Conservation (phyloP, 2,329 filamentous ascomycete species). For the Drechslerella stenobrocha region DNA sequence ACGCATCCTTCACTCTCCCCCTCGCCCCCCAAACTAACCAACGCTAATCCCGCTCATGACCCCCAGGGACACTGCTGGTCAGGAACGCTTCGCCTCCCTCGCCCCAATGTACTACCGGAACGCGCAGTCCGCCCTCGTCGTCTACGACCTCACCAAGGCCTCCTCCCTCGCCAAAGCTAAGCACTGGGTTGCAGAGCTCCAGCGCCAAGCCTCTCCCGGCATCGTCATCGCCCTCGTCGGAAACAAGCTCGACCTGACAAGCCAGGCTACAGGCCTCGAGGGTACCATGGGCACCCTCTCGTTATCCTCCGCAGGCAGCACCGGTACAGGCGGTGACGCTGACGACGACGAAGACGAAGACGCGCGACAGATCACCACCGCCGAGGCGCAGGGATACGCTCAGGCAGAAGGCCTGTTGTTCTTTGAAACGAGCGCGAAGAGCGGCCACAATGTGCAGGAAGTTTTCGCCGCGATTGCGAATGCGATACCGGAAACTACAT, state of each 20-base stretch:
- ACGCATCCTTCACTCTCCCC: slow-evolving; percentile 11
- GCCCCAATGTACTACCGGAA: slow-evolving; percentile 99
- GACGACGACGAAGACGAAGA: slow-evolving; percentile 64
- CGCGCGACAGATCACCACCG: slow-evolving; percentile 76
- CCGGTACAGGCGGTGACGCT: slow-evolving; percentile 57
- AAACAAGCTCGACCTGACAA: slow-evolving; percentile 91
- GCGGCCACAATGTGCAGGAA: slow-evolving; percentile 87
- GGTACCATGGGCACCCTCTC: slow-evolving; percentile 59
- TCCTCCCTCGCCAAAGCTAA: slow-evolving; percentile 95
- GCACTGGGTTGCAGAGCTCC: slow-evolving; percentile 97
- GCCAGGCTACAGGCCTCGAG: slow-evolving; percentile 57
- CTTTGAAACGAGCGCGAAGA: slow-evolving; percentile 98
- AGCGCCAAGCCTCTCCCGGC: slow-evolving; percentile 90
- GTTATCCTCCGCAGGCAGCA: slow-evolving; percentile 60
- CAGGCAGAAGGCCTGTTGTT: slow-evolving; percentile 93
- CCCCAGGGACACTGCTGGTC: slow-evolving; percentile 81
- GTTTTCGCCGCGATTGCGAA: slow-evolving; percentile 99
- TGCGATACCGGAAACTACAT: slow-evolving; percentile 91
- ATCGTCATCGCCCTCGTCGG: slow-evolving; percentile 97
- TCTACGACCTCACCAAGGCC: slow-evolving; percentile 97
- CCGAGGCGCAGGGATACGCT: slow-evolving; percentile 88
- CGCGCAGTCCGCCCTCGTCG: slow-evolving; percentile 92
- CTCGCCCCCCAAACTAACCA: not conserved
- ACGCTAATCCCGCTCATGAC: not conserved
- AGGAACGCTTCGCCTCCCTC: slow-evolving; percentile 94